These are phyloP conservation scores for Boeremia lycopersici DNA, from an alignment of 2,329 filamentous ascomycete genomes.

Conservation along the genomic window DNA sequence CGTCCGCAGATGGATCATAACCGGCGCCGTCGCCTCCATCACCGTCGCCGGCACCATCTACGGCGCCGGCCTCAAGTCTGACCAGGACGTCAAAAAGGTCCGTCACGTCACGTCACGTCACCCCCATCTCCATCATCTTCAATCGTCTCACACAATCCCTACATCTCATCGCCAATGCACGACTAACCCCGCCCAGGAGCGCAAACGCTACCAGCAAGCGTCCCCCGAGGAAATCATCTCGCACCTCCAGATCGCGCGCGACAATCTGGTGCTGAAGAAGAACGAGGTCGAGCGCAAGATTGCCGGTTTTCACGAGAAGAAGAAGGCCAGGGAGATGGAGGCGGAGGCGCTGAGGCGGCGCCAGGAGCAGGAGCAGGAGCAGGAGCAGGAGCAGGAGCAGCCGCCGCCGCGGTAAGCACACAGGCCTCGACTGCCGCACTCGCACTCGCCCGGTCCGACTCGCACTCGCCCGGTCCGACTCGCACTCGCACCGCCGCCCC, in stretches of 20 bases:
- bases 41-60: slow-evolving; percentile 64
- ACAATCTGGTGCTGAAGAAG: slow-evolving; percentile 58
- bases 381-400: neutral
- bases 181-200: slow-evolving; percentile 42
- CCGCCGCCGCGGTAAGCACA: neutral
- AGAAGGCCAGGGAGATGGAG: slow-evolving; percentile 20
- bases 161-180: neutral
- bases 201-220: slow-evolving; percentile 56
- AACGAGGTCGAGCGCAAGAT: slow-evolving; percentile 64
- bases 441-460: too few species aligned
- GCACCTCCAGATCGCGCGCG: slow-evolving; percentile 58
- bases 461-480: too few species aligned
- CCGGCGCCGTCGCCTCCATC: slow-evolving; percentile 61
- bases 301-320: slow-evolving; percentile 30
- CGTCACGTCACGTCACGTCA: slow-evolving; percentile 10
- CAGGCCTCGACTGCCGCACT: too few species aligned
- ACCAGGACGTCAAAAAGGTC: slow-evolving; percentile 60
- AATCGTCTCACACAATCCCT: neutral
- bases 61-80: slow-evolving; percentile 64
- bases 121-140: too few species aligned
- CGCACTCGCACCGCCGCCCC: too few species aligned
- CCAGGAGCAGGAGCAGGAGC: neutral
- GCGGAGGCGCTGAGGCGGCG: neutral
- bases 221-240: slow-evolving; percentile 61
- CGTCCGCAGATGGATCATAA: slow-evolving; percentile 59